Conservation (phyloP, 1,284 basidiomycete genomes). For the Heimioporus retisporus region DNA sequence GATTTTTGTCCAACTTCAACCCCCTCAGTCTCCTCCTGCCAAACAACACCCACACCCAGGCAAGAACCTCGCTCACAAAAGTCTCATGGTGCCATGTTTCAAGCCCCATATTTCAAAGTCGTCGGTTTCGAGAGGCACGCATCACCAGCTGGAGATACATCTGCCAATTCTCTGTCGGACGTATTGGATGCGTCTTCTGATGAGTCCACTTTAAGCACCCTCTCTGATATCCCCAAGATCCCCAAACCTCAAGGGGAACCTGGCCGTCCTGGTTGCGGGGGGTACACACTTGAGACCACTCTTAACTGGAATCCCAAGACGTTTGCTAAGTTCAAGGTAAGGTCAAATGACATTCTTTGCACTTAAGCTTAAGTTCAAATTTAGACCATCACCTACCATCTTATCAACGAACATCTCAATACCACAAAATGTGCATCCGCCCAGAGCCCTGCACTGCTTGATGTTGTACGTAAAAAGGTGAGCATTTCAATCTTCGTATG, state of each 20-base stretch:
- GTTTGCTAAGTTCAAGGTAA: constrained; percentile 14
- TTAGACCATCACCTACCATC: constrained; percentile 1
- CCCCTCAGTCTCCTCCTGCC: too few relatives aligned
- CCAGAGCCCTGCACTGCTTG: constrained; percentile 7
- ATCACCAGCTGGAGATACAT: too few relatives aligned
- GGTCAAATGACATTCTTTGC: not conserved
- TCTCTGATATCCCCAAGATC: constrained; percentile 12
- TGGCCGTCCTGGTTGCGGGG: constrained; percentile 14
- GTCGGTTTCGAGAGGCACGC: too few relatives aligned
- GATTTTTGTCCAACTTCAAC: too few relatives aligned
- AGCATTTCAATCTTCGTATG: too few relatives aligned
- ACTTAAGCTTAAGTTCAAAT: not conserved
- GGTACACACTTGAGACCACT: constrained; percentile 11
- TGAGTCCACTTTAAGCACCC: too few relatives aligned
- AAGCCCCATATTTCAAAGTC: too few relatives aligned
- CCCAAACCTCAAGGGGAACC: constrained; percentile 17
- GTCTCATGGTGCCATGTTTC: too few relatives aligned
- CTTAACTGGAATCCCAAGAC: not conserved
- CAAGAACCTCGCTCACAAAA: too few relatives aligned
- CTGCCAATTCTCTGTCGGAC: too few relatives aligned
- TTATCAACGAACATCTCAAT: constrained; percentile 15
- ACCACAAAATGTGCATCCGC: constrained; percentile 11
- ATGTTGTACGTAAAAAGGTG: not conserved
- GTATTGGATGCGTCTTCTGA: too few relatives aligned
- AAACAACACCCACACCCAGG: too few relatives aligned